Evolutionary conservation across 352 stramenopile genomes (phyloP).

Genomic region (Phytopythium chamaehyphon): DNA sequence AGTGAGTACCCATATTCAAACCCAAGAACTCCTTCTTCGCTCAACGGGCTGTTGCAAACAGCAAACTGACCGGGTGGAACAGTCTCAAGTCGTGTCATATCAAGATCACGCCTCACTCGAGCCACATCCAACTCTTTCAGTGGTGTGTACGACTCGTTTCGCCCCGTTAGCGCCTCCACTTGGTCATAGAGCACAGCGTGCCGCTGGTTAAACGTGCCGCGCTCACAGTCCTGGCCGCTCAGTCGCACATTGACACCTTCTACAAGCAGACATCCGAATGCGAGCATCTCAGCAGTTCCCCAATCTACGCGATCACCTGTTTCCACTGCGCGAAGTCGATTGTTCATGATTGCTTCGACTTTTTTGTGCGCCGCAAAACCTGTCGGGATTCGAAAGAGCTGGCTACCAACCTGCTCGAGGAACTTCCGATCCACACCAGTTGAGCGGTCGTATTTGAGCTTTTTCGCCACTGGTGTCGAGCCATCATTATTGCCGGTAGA

Average conservation of each 20-base stretch:
- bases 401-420: conserved; percentile 64
- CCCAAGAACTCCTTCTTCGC: conserved; percentile 78
- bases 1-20: conserved; percentile 89
- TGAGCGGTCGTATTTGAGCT: conserved; percentile 33
- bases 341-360: conserved; percentile 86
- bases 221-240: conserved; percentile 87
- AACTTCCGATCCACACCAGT: conserved; percentile 76
- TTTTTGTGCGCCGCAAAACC: conserved; percentile 84
- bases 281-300: conserved; percentile 86
- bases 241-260: conserved; percentile 82
- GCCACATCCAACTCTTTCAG: conserved; percentile 82
- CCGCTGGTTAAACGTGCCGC: conserved; percentile 88
- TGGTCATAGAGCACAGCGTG: conserved; percentile 89
- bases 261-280: conserved; percentile 79
- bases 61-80: conserved; percentile 47
- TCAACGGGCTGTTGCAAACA: conserved; percentile 81
- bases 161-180: conserved; percentile 60
- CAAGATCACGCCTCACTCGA: conserved; percentile 35
- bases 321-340: conserved; percentile 70
- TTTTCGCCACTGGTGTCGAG: conserved; percentile 11
- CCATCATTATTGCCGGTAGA: neutral
- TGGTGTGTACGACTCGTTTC: conserved; percentile 93
- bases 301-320: conserved; percentile 83
- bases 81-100: conserved; percentile 37
- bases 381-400: conserved; percentile 77